A percentile compares a stretch with the other conserved stretches of the same genome.
Evolutionary conservation across 768 basidiomycete genomes (phyloP).

Genomic region (Kwoniella mangroviensis): DNA sequence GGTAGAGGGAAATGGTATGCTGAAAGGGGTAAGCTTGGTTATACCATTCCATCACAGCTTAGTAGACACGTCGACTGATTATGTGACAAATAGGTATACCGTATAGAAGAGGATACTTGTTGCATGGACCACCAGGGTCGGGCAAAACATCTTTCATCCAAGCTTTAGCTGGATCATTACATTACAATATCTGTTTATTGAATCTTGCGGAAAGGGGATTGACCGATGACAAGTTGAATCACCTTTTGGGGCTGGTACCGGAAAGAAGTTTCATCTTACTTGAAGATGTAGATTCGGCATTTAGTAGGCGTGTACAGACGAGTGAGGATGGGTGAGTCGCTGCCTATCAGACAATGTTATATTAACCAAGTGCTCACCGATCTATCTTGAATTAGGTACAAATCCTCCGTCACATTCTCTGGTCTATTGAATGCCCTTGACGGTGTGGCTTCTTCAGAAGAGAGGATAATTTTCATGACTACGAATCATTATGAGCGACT

Average conservation of each 20-base stretch:
- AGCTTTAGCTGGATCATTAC: slow-evolving; percentile 86
- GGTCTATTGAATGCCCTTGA: slow-evolving; percentile 96
- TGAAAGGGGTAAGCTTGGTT: slow-evolving; percentile 73
- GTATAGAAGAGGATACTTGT: slow-evolving; percentile 90
- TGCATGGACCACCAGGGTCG: slow-evolving; percentile 95
- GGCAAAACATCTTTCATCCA: slow-evolving; percentile 99
- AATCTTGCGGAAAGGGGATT: slow-evolving; percentile 95
- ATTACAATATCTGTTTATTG: slow-evolving; percentile 93
- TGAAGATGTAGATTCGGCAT: slow-evolving; percentile 96
- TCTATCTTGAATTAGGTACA: slow-evolving; percentile 65
- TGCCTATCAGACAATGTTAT: background rate
- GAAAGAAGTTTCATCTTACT: slow-evolving; percentile 93
- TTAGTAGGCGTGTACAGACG: slow-evolving; percentile 87
- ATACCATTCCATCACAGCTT: too few relatives aligned
- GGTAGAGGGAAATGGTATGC: slow-evolving; percentile 90
- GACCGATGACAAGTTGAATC: slow-evolving; percentile 93
- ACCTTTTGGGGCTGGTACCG: slow-evolving; percentile 88
- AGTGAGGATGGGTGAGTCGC: slow-evolving; percentile 82
- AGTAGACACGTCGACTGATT: background rate
- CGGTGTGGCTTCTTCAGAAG: slow-evolving; percentile 95
- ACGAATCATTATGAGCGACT: slow-evolving; percentile 92
- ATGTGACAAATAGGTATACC: slow-evolving; percentile 75
- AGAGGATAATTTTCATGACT: slow-evolving; percentile 98
- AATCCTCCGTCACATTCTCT: slow-evolving; percentile 95
- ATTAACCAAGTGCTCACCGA: too few relatives aligned